Percentiles rank a stretch among this genome's conserved stretches.
Conservation (phyloP, 345 rosid species). For the Ailanthus altissimus region DNA sequence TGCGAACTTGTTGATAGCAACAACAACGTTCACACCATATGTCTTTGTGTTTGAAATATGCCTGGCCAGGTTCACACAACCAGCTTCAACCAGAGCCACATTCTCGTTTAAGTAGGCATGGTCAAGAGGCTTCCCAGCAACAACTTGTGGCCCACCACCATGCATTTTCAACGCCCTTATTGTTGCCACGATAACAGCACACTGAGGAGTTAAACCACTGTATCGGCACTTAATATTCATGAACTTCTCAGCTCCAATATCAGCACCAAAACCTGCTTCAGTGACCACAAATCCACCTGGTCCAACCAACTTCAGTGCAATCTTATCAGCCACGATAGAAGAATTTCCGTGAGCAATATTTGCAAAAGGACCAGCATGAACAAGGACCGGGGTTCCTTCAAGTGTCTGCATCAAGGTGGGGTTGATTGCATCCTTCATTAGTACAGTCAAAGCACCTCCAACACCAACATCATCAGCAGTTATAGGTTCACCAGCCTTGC, state of each 20-base stretch:
- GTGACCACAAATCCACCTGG: slow-evolving; percentile 97
- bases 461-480: slow-evolving; percentile 99
- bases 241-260: slow-evolving; percentile 96
- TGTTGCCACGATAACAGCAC: slow-evolving; percentile 95
- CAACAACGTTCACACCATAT: slow-evolving; percentile 91
- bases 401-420: slow-evolving; percentile 99
- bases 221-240: slow-evolving; percentile 94
- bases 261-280: slow-evolving; percentile 99
- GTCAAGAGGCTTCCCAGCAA: slow-evolving; percentile 98
- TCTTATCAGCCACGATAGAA: slow-evolving; percentile 94
- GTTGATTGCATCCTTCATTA: slow-evolving; percentile 96
- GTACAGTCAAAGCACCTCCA: slow-evolving; percentile 95
- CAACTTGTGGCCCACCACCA: slow-evolving; percentile 96
- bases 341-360: slow-evolving; percentile 99
- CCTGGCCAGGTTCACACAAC: slow-evolving; percentile 89
- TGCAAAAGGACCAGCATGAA: slow-evolving; percentile 99
- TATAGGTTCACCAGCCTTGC: slow-evolving; percentile 88
- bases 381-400: slow-evolving; percentile 97
- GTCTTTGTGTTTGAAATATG: slow-evolving; percentile 87
- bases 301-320: slow-evolving; percentile 93
- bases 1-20: slow-evolving; percentile 92
- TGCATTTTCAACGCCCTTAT: slow-evolving; percentile 99
- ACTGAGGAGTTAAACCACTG: slow-evolving; percentile 86
- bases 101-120: slow-evolving; percentile 84
- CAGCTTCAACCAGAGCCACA: slow-evolving; percentile 88